Base-by-base conservation (phyloP, 2,329 filamentous ascomycete species). In the Botrytis porri region DNA sequence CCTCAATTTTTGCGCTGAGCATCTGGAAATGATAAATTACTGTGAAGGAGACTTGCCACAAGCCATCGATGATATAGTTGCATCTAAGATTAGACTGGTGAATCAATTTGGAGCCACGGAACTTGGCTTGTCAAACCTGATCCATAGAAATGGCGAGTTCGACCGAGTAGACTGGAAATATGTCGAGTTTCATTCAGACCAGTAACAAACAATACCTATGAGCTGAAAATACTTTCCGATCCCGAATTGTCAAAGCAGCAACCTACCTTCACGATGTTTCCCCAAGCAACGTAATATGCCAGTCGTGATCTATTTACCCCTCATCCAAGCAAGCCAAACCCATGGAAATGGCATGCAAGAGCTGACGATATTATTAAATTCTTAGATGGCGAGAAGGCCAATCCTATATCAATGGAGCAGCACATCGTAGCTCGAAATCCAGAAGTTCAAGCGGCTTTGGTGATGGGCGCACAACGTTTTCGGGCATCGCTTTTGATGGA, bases 351-450 rank as follows among this genome's bases (percentile, higher is more conserved):
- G 70, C 51, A 77, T 29, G 82, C 82, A 14, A 78, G 83, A 16
- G 73, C 75, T 10, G 83, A 85, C 64, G 83, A 85, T 76, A 79
- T 84, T 29, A 81, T 85, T 45, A 82, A 84, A 0, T 77, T 84
- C 35, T 80, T 79, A 29, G 84, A 82, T 61, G 84, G 84, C 2
- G 83, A 84, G 70, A 85, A 85, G 74, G 80, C 84, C 45, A 84
- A 84, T 51, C 83, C 83, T 0, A 75, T 82, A 29, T 63, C 57
- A 1, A 63, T 71, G 69, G 59, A 71, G 32, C 69, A 71, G n/a
- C 43, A 71, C 18, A 35, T 71, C 5, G 25, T 70, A n/a, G 20
- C 59, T n/a, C 57, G 20, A 6, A 51, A 71, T 29, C 20, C 29
- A 9, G 62, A 45, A 29, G 29, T 45, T 6, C 39, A 32, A 16